Conservation (phyloP, 306 rosid genomes). For the Rosa persica region DNA sequence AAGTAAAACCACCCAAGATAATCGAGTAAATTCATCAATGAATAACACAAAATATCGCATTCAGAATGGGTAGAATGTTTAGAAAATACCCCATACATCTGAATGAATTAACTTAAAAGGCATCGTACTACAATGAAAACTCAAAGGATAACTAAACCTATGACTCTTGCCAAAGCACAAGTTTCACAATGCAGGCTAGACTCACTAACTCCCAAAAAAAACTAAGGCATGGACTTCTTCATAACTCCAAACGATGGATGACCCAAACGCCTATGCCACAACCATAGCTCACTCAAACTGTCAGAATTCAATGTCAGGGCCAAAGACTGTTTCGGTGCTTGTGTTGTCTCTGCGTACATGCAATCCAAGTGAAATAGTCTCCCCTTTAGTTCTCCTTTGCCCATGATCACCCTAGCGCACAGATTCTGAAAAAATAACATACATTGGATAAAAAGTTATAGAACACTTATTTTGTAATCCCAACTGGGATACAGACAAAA, state of each 20-base stretch:
- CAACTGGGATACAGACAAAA: neutral
- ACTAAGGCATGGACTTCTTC: neutral
- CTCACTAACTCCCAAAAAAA: neutral
- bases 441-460: neutral
- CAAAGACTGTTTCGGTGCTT: neutral
- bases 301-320: neutral
- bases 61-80: too few species aligned
- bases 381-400: too few species aligned
- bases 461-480: neutral
- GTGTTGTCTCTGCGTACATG: neutral
- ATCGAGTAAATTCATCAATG: too few species aligned
- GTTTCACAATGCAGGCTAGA: neutral
- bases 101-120: too few species aligned
- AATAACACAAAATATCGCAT: too few species aligned
- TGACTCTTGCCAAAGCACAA: neutral
- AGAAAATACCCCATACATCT: too few species aligned
- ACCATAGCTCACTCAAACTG: neutral
- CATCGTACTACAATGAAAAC: too few species aligned
- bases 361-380: neutral
- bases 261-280: neutral
- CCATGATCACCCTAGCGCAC: neutral
- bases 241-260: neutral
- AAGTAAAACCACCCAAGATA: too few species aligned
- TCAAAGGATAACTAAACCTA: too few species aligned
- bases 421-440: neutral